Evolutionary conservation across 2,329 filamentous ascomycete species (phyloP).

Genomic region (Colletotrichum chrysophilum): DNA sequence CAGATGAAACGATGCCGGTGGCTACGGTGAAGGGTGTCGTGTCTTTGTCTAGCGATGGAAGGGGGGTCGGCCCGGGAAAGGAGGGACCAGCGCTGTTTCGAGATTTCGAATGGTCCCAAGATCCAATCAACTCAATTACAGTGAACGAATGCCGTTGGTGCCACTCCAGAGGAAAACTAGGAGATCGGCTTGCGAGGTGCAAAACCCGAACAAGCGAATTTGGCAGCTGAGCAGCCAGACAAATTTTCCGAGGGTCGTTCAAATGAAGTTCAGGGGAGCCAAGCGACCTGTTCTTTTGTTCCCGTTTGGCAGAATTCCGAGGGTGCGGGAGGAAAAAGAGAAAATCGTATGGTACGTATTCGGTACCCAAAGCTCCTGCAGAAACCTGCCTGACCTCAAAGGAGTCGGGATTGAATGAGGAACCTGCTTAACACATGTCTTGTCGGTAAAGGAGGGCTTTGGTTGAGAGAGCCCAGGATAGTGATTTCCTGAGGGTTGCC

Average conservation of each 20-base stretch:
- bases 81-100: conserved; percentile 20
- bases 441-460: neutral
- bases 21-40: conserved; percentile 17
- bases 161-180: neutral
- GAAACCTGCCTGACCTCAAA: conserved; percentile 83
- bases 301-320: neutral
- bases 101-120: conserved; percentile 9
- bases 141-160: neutral
- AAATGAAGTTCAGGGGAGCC: neutral
- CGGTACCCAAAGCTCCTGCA: conserved; percentile 65
- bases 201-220: neutral
- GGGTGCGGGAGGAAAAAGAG: neutral
- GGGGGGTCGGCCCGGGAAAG: conserved; percentile 16
- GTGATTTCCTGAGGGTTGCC: conserved; percentile 33
- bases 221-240: neutral
- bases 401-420: conserved; percentile 51
- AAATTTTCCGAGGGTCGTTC: neutral
- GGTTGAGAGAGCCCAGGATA: conserved; percentile 25
- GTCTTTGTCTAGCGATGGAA: conserved; percentile 17
- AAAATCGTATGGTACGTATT: conserved; percentile 12
- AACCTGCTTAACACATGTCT: conserved; percentile 22
- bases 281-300: neutral
- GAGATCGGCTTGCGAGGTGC: neutral
- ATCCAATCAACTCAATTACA: neutral
- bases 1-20: conserved; percentile 20